These are phyloP conservation scores for Breynia disticha DNA, from an alignment of 441 rosid genomes.

Conservation along the genomic window DNA sequence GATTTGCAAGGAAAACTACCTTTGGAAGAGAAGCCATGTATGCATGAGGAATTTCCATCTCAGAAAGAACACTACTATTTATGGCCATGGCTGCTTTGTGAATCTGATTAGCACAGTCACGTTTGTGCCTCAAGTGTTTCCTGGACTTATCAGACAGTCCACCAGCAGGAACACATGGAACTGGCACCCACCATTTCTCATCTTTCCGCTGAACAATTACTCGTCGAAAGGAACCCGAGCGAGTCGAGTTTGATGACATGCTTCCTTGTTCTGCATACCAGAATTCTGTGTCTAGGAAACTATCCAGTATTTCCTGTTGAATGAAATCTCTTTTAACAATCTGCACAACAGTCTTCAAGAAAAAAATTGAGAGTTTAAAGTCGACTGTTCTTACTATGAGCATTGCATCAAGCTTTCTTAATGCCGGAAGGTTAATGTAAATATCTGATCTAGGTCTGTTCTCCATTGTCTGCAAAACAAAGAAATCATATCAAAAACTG, in stretches of 20 bases:
- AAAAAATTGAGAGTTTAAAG: background rate
- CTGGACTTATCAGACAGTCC: constrained; percentile 71
- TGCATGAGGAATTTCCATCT: constrained; percentile 84
- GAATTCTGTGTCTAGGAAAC: constrained; percentile 71
- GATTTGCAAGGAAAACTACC: constrained; percentile 25
- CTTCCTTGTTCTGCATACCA: constrained; percentile 98
- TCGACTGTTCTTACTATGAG: constrained; percentile 56
- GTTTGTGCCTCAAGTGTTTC: constrained; percentile 72
- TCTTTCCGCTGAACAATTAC: constrained; percentile 75
- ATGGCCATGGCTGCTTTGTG: constrained; percentile 98
- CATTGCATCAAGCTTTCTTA: constrained; percentile 85
- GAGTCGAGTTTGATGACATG: constrained; percentile 56
- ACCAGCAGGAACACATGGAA: constrained; percentile 73
- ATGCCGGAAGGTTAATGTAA: constrained; percentile 75
- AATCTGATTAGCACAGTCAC: constrained; percentile 81
- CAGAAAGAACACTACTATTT: constrained; percentile 63
- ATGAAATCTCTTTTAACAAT: background rate
- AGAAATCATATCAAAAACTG: constrained; percentile 6
- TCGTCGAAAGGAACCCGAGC: constrained; percentile 61
- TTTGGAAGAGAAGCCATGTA: constrained; percentile 82
- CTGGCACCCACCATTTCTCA: constrained; percentile 99
- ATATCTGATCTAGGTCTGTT: constrained; percentile 81
- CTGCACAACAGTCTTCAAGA: constrained; percentile 6
- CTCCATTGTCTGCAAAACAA: constrained; percentile 67
- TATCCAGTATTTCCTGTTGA: constrained; percentile 72